These are phyloP conservation scores for Somion occarium DNA, from an alignment of 1,284 basidiomycete genomes.

Conservation along the genomic window DNA sequence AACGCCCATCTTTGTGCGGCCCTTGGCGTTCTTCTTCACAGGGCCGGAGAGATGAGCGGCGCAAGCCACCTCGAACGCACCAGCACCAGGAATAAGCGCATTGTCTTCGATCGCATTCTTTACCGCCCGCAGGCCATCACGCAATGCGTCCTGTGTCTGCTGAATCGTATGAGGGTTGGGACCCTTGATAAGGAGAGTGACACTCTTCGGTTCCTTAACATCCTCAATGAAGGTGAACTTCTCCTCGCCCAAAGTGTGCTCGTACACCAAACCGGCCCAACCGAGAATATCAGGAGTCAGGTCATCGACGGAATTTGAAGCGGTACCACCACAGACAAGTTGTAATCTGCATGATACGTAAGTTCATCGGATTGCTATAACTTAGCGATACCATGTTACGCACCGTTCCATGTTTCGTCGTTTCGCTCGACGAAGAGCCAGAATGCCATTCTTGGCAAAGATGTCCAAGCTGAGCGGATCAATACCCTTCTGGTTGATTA, in stretches of 20 bases:
- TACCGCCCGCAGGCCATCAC: conserved; percentile 93
- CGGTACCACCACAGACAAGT: conserved; percentile 90
- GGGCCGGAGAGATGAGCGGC: conserved; percentile 77
- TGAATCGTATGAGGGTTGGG: conserved; percentile 96
- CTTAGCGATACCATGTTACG: conserved; percentile 20
- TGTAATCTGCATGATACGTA: conserved; percentile 57
- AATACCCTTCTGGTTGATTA: conserved; percentile 99
- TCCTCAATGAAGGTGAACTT: conserved; percentile 99
- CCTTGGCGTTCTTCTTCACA: conserved; percentile 86
- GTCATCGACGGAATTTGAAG: conserved; percentile 98
- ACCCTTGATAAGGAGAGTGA: conserved; percentile 97
- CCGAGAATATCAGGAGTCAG: conserved; percentile 89
- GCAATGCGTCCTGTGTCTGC: conserved; percentile 95
- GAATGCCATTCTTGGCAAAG: conserved; percentile 94
- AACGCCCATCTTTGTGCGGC: conserved; percentile 96
- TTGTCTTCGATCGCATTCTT: conserved; percentile 97
- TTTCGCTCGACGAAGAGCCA: conserved; percentile 94
- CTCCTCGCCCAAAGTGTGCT: conserved; percentile 98
- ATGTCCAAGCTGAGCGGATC: conserved; percentile 97
- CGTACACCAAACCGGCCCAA: conserved; percentile 98
- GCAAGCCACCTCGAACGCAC: conserved; percentile 97
- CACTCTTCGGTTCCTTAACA: conserved; percentile 93
- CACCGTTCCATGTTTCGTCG: conserved; percentile 96
- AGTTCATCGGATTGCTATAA: conserved; percentile 3
- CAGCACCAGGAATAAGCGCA: conserved; percentile 88